These are phyloP conservation scores for bread wheat (Triticum aestivum) DNA, from an alignment of 176 grass and related monocot species.

Conservation along the genomic window DNA sequence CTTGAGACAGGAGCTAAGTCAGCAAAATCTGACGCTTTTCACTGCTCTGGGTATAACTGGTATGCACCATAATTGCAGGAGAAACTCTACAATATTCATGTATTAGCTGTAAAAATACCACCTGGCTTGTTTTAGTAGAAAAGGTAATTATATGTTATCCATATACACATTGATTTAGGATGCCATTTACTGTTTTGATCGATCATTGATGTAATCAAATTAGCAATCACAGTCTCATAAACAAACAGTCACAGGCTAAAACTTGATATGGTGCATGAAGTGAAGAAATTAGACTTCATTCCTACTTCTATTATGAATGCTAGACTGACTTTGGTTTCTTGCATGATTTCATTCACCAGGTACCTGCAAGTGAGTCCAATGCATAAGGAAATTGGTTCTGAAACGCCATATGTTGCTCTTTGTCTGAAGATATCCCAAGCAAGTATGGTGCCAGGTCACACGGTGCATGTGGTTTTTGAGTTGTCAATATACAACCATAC, in stretches of 20 bases:
- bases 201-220: not conserved
- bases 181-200: not conserved
- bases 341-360: conserved; percentile 11
- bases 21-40: not conserved
- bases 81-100: not conserved
- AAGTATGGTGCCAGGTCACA: not conserved
- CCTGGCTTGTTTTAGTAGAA: not conserved
- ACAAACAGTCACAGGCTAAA: not conserved
- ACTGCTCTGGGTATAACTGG: conserved; percentile 9
- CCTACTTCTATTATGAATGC: not conserved
- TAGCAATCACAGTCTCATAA: not conserved
- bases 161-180: not conserved
- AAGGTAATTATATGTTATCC: not conserved
- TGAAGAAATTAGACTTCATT: not conserved
- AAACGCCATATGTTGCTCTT: conserved; percentile 18
- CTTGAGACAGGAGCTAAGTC: not conserved
- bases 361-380: not conserved
- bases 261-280: not conserved
- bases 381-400: not conserved
- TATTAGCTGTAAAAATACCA: not conserved
- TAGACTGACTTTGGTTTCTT: not conserved
- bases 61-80: not conserved
- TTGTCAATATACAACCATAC: conserved; percentile 39
- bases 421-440: not conserved
- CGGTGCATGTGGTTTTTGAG: conserved; percentile 12